Conservation (phyloP, 495 filamentous ascomycete species). For the Neurospora sp. region DNA sequence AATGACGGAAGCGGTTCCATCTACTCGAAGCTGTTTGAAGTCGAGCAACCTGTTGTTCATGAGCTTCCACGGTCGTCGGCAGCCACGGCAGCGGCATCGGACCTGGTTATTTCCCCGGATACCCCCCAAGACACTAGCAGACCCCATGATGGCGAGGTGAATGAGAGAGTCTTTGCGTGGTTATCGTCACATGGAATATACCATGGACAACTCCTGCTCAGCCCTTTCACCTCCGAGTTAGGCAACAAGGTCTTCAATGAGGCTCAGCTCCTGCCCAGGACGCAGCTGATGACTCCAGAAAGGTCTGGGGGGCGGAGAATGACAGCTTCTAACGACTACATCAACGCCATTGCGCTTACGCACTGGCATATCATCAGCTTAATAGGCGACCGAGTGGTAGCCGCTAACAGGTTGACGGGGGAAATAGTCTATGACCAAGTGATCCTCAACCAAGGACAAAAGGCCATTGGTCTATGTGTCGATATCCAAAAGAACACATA, state of each 20-base stretch:
- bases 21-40: conserved; percentile 79
- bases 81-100: conserved; percentile 49
- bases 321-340: conserved; percentile 49
- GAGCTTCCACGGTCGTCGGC: conserved; percentile 49
- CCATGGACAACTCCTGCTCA: conserved; percentile 61
- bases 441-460: conserved; percentile 72
- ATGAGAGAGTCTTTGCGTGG: conserved; percentile 81
- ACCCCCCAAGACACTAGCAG: conserved; percentile 40
- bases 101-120: conserved; percentile 68
- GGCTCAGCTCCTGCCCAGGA: conserved; percentile 63
- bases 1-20: conserved; percentile 77
- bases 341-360: conserved; percentile 74
- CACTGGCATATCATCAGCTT: conserved; percentile 90
- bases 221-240: conserved; percentile 42
- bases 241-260: conserved; percentile 57
- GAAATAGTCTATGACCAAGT: conserved; percentile 75
- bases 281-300: conserved; percentile 58
- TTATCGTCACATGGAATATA: conserved; percentile 79
- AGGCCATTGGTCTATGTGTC: conserved; percentile 66
- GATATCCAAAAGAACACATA: conserved; percentile 91
- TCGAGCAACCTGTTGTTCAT: conserved; percentile 64
- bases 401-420: conserved; percentile 76
- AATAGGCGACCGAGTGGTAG: conserved; percentile 70
- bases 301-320: conserved; percentile 48
- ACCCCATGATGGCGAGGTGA: conserved; percentile 25